Percentiles rank a stretch among this genome's conserved stretches.
phyloP scores from a whole-genome alignment of 352 stramenopile species.

The Elongisporangium prolatum region DNA sequence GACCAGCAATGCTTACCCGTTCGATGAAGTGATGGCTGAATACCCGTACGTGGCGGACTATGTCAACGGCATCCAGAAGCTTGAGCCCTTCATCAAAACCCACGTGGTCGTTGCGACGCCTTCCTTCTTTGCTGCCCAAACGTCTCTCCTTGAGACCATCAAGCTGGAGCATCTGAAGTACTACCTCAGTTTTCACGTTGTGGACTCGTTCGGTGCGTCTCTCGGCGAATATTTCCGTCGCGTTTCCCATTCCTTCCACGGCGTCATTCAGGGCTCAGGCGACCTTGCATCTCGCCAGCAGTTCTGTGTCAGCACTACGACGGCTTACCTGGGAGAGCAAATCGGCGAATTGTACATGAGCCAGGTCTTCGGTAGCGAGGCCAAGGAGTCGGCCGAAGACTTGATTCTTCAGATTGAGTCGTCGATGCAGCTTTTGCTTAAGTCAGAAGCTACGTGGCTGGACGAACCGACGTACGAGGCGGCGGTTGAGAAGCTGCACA shows the following conservation, averaged over 20 bases:
- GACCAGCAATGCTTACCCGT: conserved; percentile 84
- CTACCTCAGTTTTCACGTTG: conserved; percentile 61
- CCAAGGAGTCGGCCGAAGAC: conserved; percentile 65
- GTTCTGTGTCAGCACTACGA: conserved; percentile 71
- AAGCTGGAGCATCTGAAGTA: conserved; percentile 39
- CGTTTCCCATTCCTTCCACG: conserved; percentile 46
- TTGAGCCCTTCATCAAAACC: conserved; percentile 27
- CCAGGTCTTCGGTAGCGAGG: conserved; percentile 78
- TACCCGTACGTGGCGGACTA: conserved; percentile 53
- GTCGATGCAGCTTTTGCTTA: conserved; percentile 72
- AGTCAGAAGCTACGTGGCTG: conserved; percentile 84
- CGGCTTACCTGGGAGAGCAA: conserved; percentile 78
- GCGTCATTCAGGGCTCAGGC: conserved; percentile 23
- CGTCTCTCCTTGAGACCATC: conserved; percentile 30
- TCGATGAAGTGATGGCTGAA: conserved; percentile 44
- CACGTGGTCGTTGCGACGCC: conserved; percentile 46
- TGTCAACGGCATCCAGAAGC: conserved; percentile 38
- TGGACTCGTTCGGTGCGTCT: conserved; percentile 34
- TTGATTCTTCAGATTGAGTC: conserved; percentile 86
- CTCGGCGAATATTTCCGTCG: conserved; percentile 53
- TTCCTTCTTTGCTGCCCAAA: conserved; percentile 43
- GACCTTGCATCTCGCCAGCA: conserved; percentile 28
- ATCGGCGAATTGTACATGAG: conserved; percentile 88
- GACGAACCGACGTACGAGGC: conserved; percentile 74
- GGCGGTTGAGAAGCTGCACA: conserved; percentile 84